Evolutionary conservation across 805 yeast species (phyloP), one percentile per base, ranked within the genome.

Genomic region (Pichia manshurica): DNA sequence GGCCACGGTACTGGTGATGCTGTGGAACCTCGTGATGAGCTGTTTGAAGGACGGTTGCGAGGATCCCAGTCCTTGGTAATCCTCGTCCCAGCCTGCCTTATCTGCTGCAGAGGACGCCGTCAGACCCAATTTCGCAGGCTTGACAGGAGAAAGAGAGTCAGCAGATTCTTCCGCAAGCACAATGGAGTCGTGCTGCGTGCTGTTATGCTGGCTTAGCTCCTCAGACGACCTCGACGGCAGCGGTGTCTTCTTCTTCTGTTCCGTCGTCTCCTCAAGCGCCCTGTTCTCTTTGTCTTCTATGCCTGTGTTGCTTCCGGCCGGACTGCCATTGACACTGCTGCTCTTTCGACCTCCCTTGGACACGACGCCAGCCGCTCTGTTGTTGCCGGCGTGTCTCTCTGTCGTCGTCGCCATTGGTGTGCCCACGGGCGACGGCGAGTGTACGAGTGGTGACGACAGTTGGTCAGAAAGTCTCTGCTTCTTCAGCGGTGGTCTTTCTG

Each of bases 401-500:
- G 31, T 42, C 44, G 4, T 16, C 12, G 15, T 41, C 36, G 32
- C 13, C 13, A 13, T 10, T 16, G 39, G 15, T 7, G 39, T 36
- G 15, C 16, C 29, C 16, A 15, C 29, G 4, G 40, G 29, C n/a
- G 40, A 17, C 13, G 47, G 47, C 16, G 45, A 41, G 15, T 37
- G 25, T 1, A 39, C 38, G 21, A 39, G 42, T 3, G 44, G 40
- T 5, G 49, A 40, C n/a, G 49, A 46, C 16, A 32, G 32, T 31
- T 38, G 29, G 3, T 37, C 34, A 8, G 28, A 33, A 5, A 41
- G 17, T 31, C 34, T 46, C 32, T 46, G 49, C 13, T 32, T 41
- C 37, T 46, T 46, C n/a, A 8, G 37, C 9, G 45, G 49, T 20
- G 49, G 49, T 13, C 45, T 46, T 8, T 46, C 49, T 36, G 36